Base-by-base conservation (phyloP, 345 rosid species). In the Brassica nigra region DNA sequence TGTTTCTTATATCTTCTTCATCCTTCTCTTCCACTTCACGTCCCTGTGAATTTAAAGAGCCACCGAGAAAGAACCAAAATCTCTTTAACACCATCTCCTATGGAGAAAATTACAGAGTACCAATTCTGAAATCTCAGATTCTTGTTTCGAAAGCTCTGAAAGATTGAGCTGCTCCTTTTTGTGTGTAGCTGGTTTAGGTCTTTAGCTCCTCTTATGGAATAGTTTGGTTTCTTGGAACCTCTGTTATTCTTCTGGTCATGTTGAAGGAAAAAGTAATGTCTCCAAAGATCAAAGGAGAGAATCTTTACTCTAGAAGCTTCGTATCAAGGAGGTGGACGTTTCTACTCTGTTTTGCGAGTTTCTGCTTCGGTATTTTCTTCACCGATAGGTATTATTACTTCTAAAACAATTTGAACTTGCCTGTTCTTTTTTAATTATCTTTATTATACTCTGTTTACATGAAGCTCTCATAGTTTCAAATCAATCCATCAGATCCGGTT, bases 281-380 rank as follows among this genome's bases (percentile, higher is more conserved):
- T 71, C 71, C 79, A 70, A 94, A 90, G 85, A 87, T 85, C 82
- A 89, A 85, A 88, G 90, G 90, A 83, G 98, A 90, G 74, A 83
- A 68, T 74, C 49, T 63, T 47, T 64, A 33, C 77, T 73, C 82
- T 34, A 88, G 79, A 80, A 88, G 74, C 82, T 80, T 71, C 36
- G 69, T 92, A 18, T 86, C 99, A 3, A 89, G 82, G 68, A 95
- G 82, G 84, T 91, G 95, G 97, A 85, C 92, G 8, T 77, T 90
- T 71, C 64, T 91, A 69, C 88, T 95, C 77, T 92, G 99, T 69
- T 72, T 91, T 59, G 89, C 85, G 10, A 84, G 94, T 76, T 95
- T 95, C 89, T 92, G 89, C 81, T 88, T 88, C 54, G 99, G 98
- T 9, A 85, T 92, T 77, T 82, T 95, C 86, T 89, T 92, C 88